Conservation (phyloP, 2,329 filamentous ascomycete genomes). For the Venturia carpophila region DNA sequence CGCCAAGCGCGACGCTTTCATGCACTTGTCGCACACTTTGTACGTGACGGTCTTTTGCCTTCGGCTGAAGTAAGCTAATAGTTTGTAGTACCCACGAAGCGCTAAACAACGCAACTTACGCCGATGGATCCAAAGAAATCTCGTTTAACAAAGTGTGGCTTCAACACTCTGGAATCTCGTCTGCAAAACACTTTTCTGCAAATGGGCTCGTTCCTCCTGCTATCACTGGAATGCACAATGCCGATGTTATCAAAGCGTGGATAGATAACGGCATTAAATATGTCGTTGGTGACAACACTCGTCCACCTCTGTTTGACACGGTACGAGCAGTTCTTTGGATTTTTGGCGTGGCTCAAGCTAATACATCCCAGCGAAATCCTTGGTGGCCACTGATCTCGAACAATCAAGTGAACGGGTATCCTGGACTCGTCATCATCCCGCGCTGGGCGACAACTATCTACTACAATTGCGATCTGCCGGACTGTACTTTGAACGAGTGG, state of each 20-base stretch:
- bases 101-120: conserved; percentile 53
- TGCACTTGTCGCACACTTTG: conserved; percentile 56
- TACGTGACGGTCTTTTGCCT: conserved; percentile 21
- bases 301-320: conserved; percentile 45
- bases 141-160: conserved; percentile 54
- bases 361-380: conserved; percentile 31
- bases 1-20: conserved; percentile 46
- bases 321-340: not conserved
- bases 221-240: conserved; percentile 57
- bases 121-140: conserved; percentile 50
- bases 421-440: conserved; percentile 49
- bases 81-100: conserved; percentile 44
- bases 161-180: conserved; percentile 43
- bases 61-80: conserved; percentile 1
- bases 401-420: conserved; percentile 45
- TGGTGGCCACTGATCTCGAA: conserved; percentile 51
- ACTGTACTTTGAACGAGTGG: conserved; percentile 53
- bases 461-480: conserved; percentile 54
- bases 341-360: not conserved
- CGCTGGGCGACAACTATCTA: conserved; percentile 57
- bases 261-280: conserved; percentile 51
- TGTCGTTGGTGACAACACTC: conserved; percentile 58
- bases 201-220: conserved; percentile 54
- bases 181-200: conserved; percentile 41
- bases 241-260: conserved; percentile 54